Evolutionary conservation across 306 rosid genomes (phyloP), one percentile per base, ranked within the genome.

Genomic region (Gastrolobium bilobum): DNA sequence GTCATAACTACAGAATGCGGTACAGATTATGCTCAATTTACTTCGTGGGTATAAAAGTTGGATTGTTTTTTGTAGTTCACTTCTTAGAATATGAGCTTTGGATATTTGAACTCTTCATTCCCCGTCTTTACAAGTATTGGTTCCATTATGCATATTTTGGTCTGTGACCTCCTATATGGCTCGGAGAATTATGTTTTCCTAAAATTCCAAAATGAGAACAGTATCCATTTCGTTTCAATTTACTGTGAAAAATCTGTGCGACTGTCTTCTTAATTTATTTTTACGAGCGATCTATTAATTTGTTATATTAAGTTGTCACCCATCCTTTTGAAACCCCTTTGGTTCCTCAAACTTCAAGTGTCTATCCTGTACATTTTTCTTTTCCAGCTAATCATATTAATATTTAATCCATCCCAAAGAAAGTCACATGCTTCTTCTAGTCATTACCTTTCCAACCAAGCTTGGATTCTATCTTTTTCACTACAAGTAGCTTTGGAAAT

Each of bases 1-100:
- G 79, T 53, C 75, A 77, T 77, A 82, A 63, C 82, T 15, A 82
- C 75, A 51, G 53, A 82, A 34, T 70, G 82, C 86, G 15, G 51
- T 62, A 76, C 70, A 46, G 75, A 76, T 69, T 69, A 61, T 76
- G 78, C 78, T 50, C 75, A 81, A 44, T 66, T 74, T 46, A 65
- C 73, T 7, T 74, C 11, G 11, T 20, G 53, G 64, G 44, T 53
- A 15, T 75, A 70, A 15, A 60, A 57, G 75, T 79, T 70, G 66
- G 77, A 42, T 48, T 51, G 39, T 15, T 79, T 40, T 40, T 33
- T 61, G 77, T 68, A 60, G 73, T 15, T 15, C 61, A 57, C 73
- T 31, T 44, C 7, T 14, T 40, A 75, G 69, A 76, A 68, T 42
- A 26, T 56, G 43, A 76, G 10, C 62, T 11, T 33, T 2, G 52